A percentile compares a stretch with the other conserved stretches of the same genome.
Conservation (phyloP, 352 stramenopile species). For the Phytophthora aleatoria region DNA sequence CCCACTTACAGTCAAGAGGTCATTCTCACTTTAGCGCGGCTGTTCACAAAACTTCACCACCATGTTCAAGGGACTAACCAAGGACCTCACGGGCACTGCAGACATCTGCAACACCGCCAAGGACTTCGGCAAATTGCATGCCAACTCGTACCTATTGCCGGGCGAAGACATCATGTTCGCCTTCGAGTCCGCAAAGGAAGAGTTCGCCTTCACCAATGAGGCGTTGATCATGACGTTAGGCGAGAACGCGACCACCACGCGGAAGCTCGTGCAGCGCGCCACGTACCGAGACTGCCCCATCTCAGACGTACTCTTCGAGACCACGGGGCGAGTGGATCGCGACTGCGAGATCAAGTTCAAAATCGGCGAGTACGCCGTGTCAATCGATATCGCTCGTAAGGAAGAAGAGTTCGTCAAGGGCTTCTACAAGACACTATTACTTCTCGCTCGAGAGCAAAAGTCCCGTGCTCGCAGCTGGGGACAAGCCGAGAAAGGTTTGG, state of each 20-base stretch:
- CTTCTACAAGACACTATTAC: constrained; percentile 58
- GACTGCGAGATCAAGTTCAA: constrained; percentile 74
- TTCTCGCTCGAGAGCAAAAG: constrained; percentile 49
- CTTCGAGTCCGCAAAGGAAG: constrained; percentile 61
- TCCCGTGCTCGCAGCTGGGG: constrained; percentile 37
- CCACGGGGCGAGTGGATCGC: constrained; percentile 54
- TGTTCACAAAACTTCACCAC: constrained; percentile 4
- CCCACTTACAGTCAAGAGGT: neutral
- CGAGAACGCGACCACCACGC: constrained; percentile 49
- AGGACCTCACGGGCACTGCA: constrained; percentile 54
- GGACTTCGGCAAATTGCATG: constrained; percentile 38
- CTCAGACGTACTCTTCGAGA: constrained; percentile 51
- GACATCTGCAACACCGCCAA: constrained; percentile 54
- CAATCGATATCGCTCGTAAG: constrained; percentile 59
- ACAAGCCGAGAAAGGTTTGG: constrained; percentile 35
- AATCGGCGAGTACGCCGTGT: constrained; percentile 44
- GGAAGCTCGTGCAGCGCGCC: constrained; percentile 45
- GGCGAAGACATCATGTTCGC: constrained; percentile 55
- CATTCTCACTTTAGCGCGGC: constrained; percentile 30
- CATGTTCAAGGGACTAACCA: constrained; percentile 57
- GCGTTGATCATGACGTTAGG: constrained; percentile 48
- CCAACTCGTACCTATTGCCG: constrained; percentile 41
- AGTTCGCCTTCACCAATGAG: constrained; percentile 70
- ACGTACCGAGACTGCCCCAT: constrained; percentile 48
- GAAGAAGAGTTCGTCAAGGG: constrained; percentile 50